Evolutionary conservation across 2,329 filamentous ascomycete genomes (phyloP), one percentile per base, ranked within the genome.

Genomic region (Fusarium equiseti): DNA sequence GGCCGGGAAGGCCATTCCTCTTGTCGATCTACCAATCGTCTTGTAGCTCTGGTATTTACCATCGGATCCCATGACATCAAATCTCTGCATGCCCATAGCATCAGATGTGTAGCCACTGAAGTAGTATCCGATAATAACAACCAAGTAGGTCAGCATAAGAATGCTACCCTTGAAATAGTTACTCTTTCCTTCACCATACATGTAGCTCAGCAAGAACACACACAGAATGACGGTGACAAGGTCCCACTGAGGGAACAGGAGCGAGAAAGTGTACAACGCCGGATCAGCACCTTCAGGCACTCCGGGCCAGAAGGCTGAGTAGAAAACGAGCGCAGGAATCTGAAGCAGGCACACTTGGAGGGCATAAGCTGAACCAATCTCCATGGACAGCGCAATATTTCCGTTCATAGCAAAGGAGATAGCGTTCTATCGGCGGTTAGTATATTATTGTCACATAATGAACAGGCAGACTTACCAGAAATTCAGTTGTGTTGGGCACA

Each of bases 91-190:
- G 35, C 82, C 83, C 75, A 83, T 82, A 29, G 79, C 76, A 63
- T 83, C 82, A 18, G 83, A 79, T 16, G 84, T 84, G 73, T 78
- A 89, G 29, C 88, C 85, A 55, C 93, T 94, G 63, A 97, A 92
- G 82, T 94, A 98, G 84, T 97, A 99, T 2, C 96, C 96, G 46
- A 93, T 89, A 29, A 98, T 85, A 51, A 99, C 94, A 29, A 98
- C 96, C 26, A 98, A 81, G 79, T 99, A 99, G 35, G 93, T 96
- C 53, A 99, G 84, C 70, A 98, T 90, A 55, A 99, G 86, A 74
- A 98, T 98, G 71, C 93, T 97, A 54, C 96, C 96, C 84, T 99
- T 99, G 89, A 99, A 99, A 82, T 99, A 99, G 81, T 99, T 99
- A 85, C 95, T 98, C 89, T 99, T 99, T 43, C 96, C 96, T 82